These are phyloP conservation scores for Fraxinus ornus DNA, from an alignment of 305 asterid species.

Conservation along the genomic window DNA sequence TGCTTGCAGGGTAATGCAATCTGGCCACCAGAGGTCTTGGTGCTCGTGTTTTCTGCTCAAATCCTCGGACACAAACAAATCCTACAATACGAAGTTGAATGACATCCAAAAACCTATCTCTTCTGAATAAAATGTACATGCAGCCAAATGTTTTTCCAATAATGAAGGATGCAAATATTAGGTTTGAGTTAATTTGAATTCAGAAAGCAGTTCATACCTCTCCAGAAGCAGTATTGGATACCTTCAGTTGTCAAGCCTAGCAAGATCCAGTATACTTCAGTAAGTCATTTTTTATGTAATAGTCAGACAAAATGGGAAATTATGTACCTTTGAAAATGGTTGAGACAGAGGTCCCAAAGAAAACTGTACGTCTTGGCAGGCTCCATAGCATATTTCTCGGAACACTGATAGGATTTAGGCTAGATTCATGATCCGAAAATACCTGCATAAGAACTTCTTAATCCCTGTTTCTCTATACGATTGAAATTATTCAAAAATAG, in stretches of 20 bases:
- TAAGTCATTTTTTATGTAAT: slow-evolving; percentile 30
- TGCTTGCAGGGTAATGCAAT: slow-evolving; percentile 73
- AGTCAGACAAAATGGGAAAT: slow-evolving; percentile 9
- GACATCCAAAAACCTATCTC: slow-evolving; percentile 6
- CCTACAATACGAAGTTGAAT: slow-evolving; percentile 51
- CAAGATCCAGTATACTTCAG: slow-evolving; percentile 22
- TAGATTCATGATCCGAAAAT: slow-evolving; percentile 85
- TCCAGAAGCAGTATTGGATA: slow-evolving; percentile 89
- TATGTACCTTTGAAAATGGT: slow-evolving; percentile 73
- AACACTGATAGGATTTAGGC: slow-evolving; percentile 69
- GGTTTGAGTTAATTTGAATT: slow-evolving; percentile 1
- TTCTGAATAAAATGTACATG: slow-evolving; percentile 3
- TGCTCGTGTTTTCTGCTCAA: slow-evolving; percentile 62
- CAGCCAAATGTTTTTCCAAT: background rate
- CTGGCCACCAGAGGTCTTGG: slow-evolving; percentile 78
- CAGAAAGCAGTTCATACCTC: slow-evolving; percentile 51
- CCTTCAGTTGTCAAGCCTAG: slow-evolving; percentile 73
- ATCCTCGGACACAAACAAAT: slow-evolving; percentile 90
- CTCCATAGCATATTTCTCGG: slow-evolving; percentile 76
- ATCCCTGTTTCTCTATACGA: background rate
- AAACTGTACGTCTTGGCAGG: slow-evolving; percentile 75
- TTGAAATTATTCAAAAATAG: background rate
- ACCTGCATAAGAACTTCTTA: slow-evolving; percentile 45
- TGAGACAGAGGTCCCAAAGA: slow-evolving; percentile 88
- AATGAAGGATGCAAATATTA: background rate